Base-by-base conservation (phyloP, 495 filamentous ascomycete species). In the Penicillium dipodomyicola region DNA sequence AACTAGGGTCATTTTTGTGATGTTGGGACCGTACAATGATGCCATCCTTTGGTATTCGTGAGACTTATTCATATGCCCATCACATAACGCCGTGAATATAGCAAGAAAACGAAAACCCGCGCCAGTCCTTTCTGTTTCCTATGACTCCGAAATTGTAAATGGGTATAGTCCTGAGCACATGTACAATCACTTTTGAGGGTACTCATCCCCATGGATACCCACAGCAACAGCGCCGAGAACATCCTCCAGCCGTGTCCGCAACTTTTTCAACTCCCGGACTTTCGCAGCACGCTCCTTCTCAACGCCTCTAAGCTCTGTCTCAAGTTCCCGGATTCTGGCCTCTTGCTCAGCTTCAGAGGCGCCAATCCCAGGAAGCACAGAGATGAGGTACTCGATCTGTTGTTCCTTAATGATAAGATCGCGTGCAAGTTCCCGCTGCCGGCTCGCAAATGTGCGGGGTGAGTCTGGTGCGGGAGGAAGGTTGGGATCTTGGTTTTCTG, bases 391-490 rank as follows among this genome's bases (percentile, higher is more conserved):
- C 74, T 98, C 94, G 62, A 97, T 94, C 81, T 96, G 92, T 77
- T 96, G 91, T 61, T 93, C 89, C 72, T 96, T 92, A 54, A 90
- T 72, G 49, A 98, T 87, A 1, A 98, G 78, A 65, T 96, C 93
- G 14, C 86, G 84, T 17, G 91, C 90, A 19, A 98, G 79, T 67
- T 98, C 92, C 33, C 82, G 71, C 67, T 95, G 85, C 10, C 87
- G 83, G 9, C 80, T 80, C 39, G 79, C 78, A 70, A 95, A 96
- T 14, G 79, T 77, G 39, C 84, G 78, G 0, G 88, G 80, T 1
- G 84, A 75, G 59, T 89, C 81, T 1, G 88, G 81, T 7, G 65
- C 63, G 1, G 78, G 79, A 6, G 71, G 70, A 12, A 61, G 70
- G 25, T 56, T 67, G 15, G 70, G 67, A 29, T 76, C 74, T 44